phyloP scores from a whole-genome alignment of 75 land plant genomes.

The Pinus albicaulis region DNA sequence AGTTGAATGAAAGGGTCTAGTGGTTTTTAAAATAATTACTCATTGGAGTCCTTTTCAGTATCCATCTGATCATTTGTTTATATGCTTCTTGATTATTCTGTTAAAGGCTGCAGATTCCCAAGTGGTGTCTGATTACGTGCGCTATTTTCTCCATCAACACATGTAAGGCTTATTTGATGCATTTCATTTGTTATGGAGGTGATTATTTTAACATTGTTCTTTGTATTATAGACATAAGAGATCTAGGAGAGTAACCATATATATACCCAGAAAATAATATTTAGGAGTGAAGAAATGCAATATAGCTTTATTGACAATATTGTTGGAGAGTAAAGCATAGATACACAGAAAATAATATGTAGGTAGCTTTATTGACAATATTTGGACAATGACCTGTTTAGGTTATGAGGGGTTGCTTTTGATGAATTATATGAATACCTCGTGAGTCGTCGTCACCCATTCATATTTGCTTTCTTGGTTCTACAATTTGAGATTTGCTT shows the following conservation, averaged over 20 bases:
- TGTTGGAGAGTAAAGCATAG: background rate
- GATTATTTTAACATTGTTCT: background rate
- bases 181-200: background rate
- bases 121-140: conserved; percentile 84
- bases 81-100: conserved; percentile 1
- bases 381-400: background rate
- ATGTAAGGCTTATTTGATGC: conserved; percentile 56
- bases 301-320: background rate
- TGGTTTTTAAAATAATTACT: background rate
- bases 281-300: background rate
- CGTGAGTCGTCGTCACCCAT: too few species aligned
- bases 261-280: background rate
- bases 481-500: background rate
- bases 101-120: conserved; percentile 93
- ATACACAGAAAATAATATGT: background rate
- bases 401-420: background rate
- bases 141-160: conserved; percentile 93
- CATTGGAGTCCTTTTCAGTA: background rate
- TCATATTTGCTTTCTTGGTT: background rate
- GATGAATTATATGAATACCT: background rate
- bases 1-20: background rate
- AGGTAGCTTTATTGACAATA: background rate
- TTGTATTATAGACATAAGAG: background rate
- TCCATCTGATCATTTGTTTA: background rate
- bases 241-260: background rate